Base-by-base conservation (phyloP, 2,329 filamentous ascomycete genomes). In the Fusarium longipes region DNA sequence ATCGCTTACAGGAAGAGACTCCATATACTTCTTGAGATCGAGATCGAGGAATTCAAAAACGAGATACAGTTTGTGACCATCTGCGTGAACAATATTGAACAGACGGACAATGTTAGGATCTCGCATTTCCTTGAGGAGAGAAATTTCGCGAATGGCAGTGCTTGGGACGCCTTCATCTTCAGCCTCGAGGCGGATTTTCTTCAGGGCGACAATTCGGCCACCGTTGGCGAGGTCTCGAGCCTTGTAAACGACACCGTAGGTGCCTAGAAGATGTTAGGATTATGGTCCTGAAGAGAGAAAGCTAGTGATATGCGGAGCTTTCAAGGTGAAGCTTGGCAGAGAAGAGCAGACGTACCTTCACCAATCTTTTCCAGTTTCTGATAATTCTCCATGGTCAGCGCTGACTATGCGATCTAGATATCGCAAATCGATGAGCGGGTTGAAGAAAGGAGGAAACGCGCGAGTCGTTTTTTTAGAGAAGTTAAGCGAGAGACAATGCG, bases 341-440 rank as follows among this genome's bases (percentile, higher is more conserved):
- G 32, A 25, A 24, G 20, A 32, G 43, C 42, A 65, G 27, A 74
- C 86, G 74, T 82, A 96, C 93, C 93, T 87, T 97, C 93, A 80
- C 93, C 93, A 75, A 97, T 93, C 85, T 97, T 97, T 83, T 97
- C 93, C 76, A 97, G 87, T 83, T 96, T 96, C 82, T 97, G 92
- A 80, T 97, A 97, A 82, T 97, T 96, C 81, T 97, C 93, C 93
- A 97, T 97, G 70, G 63, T 68, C 55, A 57, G 35, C 56, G 56
- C 20, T 62, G 44, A 42, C 48, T 52, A 51, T 57, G 56, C 45
- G 50, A 61, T 52, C n/a, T 35, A 43, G 36, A 36, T 55, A 44
- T 51, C 33, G 39, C 42, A 58, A 38, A 49, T 56, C 35, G 48
- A 43, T 43, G 55, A 57, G 59, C 18, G 36, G 25, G 20, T 49